Evolutionary conservation across 1,139 yeast genomes (phyloP).

Genomic region (Meyerozyma sp.): DNA sequence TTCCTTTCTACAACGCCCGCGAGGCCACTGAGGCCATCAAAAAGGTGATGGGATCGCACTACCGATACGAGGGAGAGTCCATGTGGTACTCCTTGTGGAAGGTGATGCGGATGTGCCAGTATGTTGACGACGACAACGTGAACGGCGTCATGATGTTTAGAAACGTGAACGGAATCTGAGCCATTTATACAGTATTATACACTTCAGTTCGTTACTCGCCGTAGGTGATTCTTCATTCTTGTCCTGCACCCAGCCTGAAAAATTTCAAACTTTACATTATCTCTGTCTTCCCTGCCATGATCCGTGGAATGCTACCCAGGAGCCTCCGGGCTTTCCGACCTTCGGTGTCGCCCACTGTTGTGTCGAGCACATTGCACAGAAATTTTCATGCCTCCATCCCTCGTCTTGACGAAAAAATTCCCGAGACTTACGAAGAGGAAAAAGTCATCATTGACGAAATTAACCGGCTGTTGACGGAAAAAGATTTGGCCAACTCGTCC

Average conservation of each 20-base stretch:
- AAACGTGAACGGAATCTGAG: constrained; percentile 39
- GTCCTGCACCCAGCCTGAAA: neutral
- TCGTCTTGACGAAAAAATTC: constrained; percentile 12
- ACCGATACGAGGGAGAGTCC: constrained; percentile 46
- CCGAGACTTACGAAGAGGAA: constrained; percentile 63
- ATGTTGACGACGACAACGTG: constrained; percentile 34
- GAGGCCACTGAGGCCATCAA: constrained; percentile 55
- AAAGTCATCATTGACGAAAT: constrained; percentile 62
- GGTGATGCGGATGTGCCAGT: constrained; percentile 51
- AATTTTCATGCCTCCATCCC: neutral
- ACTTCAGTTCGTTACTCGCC: neutral
- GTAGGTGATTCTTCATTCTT: neutral
- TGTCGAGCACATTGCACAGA: neutral
- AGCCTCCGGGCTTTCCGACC: neutral
- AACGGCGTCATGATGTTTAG: constrained; percentile 58
- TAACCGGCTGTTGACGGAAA: constrained; percentile 43
- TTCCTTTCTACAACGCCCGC: constrained; percentile 59
- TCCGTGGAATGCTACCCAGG: neutral
- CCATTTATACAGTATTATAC: neutral
- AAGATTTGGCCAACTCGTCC: constrained; percentile 49
- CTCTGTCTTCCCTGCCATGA: neutral
- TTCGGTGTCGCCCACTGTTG: neutral
- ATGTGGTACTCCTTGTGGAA: constrained; percentile 60
- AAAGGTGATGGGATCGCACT: constrained; percentile 57
- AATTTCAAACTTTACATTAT: neutral